Percentiles rank a stretch among this genome's conserved stretches.
These are phyloP conservation scores for Fusarium sp. DNA, from an alignment of 2,329 filamentous ascomycete genomes.

Conservation along the genomic window DNA sequence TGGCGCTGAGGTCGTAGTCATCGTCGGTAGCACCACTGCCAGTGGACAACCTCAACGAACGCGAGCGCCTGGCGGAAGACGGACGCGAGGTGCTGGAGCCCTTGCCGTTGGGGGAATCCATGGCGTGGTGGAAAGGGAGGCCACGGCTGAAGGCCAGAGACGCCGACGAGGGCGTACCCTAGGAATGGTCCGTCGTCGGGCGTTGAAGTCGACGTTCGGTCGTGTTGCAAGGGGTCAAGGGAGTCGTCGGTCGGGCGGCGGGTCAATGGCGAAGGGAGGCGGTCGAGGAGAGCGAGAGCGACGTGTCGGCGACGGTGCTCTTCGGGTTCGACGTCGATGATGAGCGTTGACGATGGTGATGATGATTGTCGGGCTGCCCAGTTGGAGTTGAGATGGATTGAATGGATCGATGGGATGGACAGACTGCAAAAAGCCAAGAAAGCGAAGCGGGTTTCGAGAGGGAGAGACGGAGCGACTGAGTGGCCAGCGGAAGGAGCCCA, in stretches of 20 bases:
- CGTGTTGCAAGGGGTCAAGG: constrained; percentile 23
- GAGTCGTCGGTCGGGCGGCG: constrained; percentile 13
- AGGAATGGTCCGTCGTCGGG: constrained; percentile 30
- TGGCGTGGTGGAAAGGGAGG: constrained; percentile 45
- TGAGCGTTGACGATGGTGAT: constrained; percentile 7
- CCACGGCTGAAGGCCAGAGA: constrained; percentile 40
- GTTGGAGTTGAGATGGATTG: constrained; percentile 34
- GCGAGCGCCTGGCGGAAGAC: constrained; percentile 57
- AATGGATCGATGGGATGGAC: constrained; percentile 32
- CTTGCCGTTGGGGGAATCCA: constrained; percentile 56
- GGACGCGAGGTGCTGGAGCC: constrained; percentile 55
- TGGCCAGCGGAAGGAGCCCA: constrained; percentile 28
- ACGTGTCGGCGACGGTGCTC: neutral
- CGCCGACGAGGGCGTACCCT: constrained; percentile 44
- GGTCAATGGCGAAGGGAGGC: constrained; percentile 22
- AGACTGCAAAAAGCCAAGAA: constrained; percentile 41
- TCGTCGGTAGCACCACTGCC: constrained; percentile 49
- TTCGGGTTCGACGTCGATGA: neutral
- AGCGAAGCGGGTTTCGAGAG: constrained; percentile 37
- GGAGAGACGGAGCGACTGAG: constrained; percentile 33
- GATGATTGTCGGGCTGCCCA: constrained; percentile 7
- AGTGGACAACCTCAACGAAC: constrained; percentile 54
- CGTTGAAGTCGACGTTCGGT: constrained; percentile 27
- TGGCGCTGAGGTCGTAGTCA: constrained; percentile 62
- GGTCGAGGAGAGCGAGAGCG: constrained; percentile 9